These are phyloP conservation scores for Mucor mucedo DNA, from an alignment of 371 early-diverging fungal genomes.

Conservation along the genomic window DNA sequence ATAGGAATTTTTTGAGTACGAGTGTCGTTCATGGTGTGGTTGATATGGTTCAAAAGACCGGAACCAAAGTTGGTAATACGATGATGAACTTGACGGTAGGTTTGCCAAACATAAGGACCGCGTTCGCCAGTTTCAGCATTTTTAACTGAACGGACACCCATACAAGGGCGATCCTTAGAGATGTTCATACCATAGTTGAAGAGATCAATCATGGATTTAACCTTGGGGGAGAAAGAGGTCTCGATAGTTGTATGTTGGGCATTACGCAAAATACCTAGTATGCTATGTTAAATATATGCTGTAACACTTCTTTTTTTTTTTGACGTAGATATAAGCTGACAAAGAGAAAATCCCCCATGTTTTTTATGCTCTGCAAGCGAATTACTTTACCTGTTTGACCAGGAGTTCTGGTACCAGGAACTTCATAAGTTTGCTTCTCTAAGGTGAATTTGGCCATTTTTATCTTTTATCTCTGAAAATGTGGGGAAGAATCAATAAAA, in stretches of 20 bases:
- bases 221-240: slow-evolving; percentile 40
- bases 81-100: slow-evolving; percentile 70
- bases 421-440: slow-evolving; percentile 51
- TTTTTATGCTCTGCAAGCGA: background rate
- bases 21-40: slow-evolving; percentile 39
- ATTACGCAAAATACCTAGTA: slow-evolving; percentile 46
- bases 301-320: slow-evolving; percentile 7
- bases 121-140: slow-evolving; percentile 56
- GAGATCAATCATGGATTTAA: slow-evolving; percentile 47
- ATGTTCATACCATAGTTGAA: slow-evolving; percentile 48
- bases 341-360: background rate
- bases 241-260: slow-evolving; percentile 31
- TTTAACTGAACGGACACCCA: slow-evolving; percentile 60
- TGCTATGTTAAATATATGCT: slow-evolving; percentile 3
- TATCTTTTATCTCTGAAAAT: slow-evolving; percentile 1
- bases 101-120: slow-evolving; percentile 81
- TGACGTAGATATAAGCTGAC: slow-evolving; percentile 9
- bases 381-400: slow-evolving; percentile 50
- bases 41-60: slow-evolving; percentile 58
- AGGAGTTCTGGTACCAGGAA: slow-evolving; percentile 45
- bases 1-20: slow-evolving; percentile 48
- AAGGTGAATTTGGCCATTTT: slow-evolving; percentile 35
- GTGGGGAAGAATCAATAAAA: slow-evolving; percentile 5
- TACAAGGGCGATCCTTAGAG: slow-evolving; percentile 48
- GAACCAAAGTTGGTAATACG: slow-evolving; percentile 77